Conservation (phyloP, 306 rosid genomes). For the Vigna nakashimae region DNA sequence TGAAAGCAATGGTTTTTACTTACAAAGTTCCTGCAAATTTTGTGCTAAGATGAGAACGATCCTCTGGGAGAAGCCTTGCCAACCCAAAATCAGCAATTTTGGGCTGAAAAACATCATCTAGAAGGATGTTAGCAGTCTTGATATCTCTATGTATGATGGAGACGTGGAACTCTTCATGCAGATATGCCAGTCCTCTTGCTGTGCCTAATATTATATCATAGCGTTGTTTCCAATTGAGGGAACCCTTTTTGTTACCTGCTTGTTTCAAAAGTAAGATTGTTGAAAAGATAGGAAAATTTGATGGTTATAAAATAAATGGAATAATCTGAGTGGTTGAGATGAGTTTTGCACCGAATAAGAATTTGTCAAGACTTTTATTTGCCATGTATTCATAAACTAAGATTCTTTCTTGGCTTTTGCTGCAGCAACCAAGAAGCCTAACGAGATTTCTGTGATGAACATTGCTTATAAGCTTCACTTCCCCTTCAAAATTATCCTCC, state of each 20-base stretch:
- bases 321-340: neutral
- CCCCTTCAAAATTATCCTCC: constrained; percentile 62
- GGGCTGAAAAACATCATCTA: constrained; percentile 61
- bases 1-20: constrained; percentile 35
- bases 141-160: constrained; percentile 64
- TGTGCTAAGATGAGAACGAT: constrained; percentile 69
- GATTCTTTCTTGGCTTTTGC: constrained; percentile 64
- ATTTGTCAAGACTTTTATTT: constrained; percentile 67
- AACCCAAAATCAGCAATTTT: constrained; percentile 77
- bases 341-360: constrained; percentile 61
- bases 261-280: neutral
- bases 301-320: too few species aligned
- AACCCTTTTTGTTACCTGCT: constrained; percentile 60
- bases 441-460: neutral
- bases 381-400: constrained; percentile 77
- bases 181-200: constrained; percentile 70
- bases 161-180: constrained; percentile 71
- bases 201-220: constrained; percentile 61
- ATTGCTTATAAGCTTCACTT: constrained; percentile 67
- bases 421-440: constrained; percentile 9
- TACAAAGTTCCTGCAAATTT: constrained; percentile 80
- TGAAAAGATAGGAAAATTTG: neutral
- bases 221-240: constrained; percentile 68
- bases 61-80: constrained; percentile 63
- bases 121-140: constrained; percentile 66